Percentiles rank a stretch among this genome's conserved stretches.
These are phyloP conservation scores for Apiospora rasikravindrae DNA, from an alignment of 2,329 filamentous ascomycete genomes.

Conservation along the genomic window DNA sequence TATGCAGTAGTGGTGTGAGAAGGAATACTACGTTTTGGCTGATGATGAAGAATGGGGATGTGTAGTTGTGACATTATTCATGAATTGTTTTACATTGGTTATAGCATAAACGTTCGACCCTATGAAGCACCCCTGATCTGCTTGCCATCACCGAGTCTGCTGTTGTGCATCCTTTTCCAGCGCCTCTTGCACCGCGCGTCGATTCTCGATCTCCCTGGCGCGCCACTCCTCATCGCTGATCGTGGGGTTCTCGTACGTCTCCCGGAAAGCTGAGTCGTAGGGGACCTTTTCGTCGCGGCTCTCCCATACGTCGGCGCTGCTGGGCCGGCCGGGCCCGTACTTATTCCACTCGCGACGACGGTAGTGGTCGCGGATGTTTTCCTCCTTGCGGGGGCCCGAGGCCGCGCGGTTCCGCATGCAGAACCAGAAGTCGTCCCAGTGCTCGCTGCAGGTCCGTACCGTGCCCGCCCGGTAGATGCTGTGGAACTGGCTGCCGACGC, in stretches of 20 bases:
- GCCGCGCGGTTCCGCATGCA: constrained; percentile 85
- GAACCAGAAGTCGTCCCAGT: constrained; percentile 96
- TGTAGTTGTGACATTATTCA: neutral
- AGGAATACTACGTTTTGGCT: neutral
- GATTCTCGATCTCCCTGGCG: constrained; percentile 39
- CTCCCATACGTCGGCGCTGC: constrained; percentile 91
- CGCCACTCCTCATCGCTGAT: constrained; percentile 52
- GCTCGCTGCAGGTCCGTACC: constrained; percentile 77
- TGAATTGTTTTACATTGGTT: constrained; percentile 7
- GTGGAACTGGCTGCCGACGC: constrained; percentile 88
- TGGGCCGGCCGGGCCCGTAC: constrained; percentile 67
- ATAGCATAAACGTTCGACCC: neutral
- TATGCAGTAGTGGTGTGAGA: neutral
- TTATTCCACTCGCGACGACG: constrained; percentile 67
- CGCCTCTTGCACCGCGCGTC: constrained; percentile 30
- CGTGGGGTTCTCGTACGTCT: constrained; percentile 43
- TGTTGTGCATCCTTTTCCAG: constrained; percentile 25
- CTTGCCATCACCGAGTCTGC: neutral
- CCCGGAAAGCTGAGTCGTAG: constrained; percentile 52
- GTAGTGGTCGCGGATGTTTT: constrained; percentile 70
- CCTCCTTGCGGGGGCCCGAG: constrained; percentile 62
- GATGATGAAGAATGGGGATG: neutral
- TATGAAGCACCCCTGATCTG: neutral
- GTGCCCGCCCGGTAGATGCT: constrained; percentile 87
- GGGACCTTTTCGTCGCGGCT: constrained; percentile 67